phyloP scores from a whole-genome alignment of 352 stramenopile species.

The Phytophthora pluvialis region DNA sequence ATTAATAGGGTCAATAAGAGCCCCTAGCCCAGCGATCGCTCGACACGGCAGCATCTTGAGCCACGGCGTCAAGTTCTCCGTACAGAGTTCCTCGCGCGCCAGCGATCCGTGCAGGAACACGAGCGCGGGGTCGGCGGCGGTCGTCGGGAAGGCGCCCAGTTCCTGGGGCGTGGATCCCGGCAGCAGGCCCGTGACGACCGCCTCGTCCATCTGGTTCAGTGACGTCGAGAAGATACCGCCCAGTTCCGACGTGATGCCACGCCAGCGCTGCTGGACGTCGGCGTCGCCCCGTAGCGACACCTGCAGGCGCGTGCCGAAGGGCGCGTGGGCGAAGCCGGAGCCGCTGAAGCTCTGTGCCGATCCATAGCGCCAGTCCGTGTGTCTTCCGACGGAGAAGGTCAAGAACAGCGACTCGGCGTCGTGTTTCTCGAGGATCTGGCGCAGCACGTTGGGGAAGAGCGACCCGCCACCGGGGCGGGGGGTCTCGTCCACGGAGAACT shows the following conservation, averaged over 20 bases:
- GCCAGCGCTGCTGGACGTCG: constrained; percentile 50
- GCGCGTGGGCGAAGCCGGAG: constrained; percentile 40
- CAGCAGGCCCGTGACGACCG: constrained; percentile 38
- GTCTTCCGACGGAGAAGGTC: constrained; percentile 70
- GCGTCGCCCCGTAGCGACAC: constrained; percentile 48
- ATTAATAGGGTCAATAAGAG: constrained; percentile 77
- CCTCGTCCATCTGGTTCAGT: constrained; percentile 79
- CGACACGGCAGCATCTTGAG: constrained; percentile 90
- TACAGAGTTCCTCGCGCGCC: constrained; percentile 84
- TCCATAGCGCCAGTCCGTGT: constrained; percentile 58
- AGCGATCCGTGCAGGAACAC: constrained; percentile 71
- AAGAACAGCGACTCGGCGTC: constrained; percentile 71
- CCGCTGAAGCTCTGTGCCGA: constrained; percentile 24
- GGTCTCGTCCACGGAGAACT: constrained; percentile 47
- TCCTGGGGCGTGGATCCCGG: constrained; percentile 11
- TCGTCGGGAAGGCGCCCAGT: constrained; percentile 19
- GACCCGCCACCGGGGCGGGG: constrained; percentile 3
- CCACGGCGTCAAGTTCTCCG: constrained; percentile 89
- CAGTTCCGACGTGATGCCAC: constrained; percentile 74
- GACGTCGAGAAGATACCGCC: constrained; percentile 86
- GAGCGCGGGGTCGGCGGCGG: constrained; percentile 9
- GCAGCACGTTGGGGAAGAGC: constrained; percentile 62
- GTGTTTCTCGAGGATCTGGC: constrained; percentile 78
- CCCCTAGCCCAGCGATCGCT: constrained; percentile 59
- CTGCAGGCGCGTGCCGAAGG: constrained; percentile 71